Evolutionary conservation across 495 filamentous ascomycete genomes (phyloP).

Genomic region (Hypoxylon lienhwacheense): DNA sequence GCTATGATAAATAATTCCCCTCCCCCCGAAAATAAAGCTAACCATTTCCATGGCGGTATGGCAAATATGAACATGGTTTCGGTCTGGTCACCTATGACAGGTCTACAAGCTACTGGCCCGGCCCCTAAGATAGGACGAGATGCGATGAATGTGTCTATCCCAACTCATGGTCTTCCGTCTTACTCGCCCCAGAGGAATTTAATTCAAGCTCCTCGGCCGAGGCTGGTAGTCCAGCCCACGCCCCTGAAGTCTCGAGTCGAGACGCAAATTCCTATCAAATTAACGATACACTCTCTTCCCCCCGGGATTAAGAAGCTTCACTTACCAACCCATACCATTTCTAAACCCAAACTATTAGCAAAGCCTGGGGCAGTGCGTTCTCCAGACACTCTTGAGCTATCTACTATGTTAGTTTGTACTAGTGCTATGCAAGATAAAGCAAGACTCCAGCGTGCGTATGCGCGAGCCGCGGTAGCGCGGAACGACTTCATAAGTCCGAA

Average conservation of each 20-base stretch:
- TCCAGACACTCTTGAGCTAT: constrained; percentile 76
- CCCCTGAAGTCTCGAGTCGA: constrained; percentile 87
- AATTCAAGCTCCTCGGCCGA: constrained; percentile 17
- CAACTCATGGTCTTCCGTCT: constrained; percentile 13
- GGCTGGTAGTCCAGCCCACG: constrained; percentile 60
- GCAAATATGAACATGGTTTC: constrained; percentile 15
- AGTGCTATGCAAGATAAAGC: constrained; percentile 84
- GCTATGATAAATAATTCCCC: constrained; percentile 57
- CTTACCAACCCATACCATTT: constrained; percentile 83
- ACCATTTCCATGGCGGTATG: constrained; percentile 18
- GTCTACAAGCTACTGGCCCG: constrained; percentile 5
- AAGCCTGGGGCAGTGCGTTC: constrained; percentile 61
- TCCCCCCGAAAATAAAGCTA: constrained; percentile 46
- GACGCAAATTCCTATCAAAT: constrained; percentile 83
- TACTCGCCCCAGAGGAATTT: constrained; percentile 18
- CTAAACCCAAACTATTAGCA: constrained; percentile 83
- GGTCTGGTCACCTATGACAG: constrained; percentile 19
- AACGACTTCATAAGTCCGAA: constrained; percentile 8
- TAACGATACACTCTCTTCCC: constrained; percentile 74
- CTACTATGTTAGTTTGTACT: constrained; percentile 80
- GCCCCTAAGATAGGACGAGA: constrained; percentile 12
- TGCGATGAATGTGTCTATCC: constrained; percentile 11
- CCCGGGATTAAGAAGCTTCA: constrained; percentile 74
- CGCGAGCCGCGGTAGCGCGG: constrained; percentile 56
- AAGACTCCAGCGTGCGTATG: constrained; percentile 63